A percentile compares a stretch with the other conserved stretches of the same genome.
These are phyloP conservation scores for Linum tenue DNA, from an alignment of 345 rosid species.

Conservation along the genomic window DNA sequence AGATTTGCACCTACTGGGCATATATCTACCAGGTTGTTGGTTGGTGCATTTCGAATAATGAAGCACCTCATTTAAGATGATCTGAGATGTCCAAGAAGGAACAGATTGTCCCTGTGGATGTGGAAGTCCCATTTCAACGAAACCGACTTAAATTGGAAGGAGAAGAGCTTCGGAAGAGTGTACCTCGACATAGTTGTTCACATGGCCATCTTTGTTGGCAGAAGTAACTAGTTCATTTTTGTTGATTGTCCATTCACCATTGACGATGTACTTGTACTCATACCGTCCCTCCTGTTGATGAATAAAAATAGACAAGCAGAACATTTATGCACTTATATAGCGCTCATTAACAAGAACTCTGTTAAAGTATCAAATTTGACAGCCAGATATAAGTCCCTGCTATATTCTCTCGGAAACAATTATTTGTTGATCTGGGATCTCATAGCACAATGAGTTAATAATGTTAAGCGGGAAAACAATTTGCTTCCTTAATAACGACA, in stretches of 20 bases:
- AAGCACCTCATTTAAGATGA: neutral
- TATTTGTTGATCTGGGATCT: no score
- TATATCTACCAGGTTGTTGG: neutral
- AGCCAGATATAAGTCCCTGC: no score
- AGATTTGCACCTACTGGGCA: neutral
- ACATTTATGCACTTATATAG: no score
- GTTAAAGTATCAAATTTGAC: no score
- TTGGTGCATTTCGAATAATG: neutral
- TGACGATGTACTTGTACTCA: slow-evolving; percentile 82
- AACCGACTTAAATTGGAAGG: neutral
- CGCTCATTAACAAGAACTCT: no score
- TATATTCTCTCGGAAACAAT: no score
- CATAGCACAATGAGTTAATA: no score
- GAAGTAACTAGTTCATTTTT: slow-evolving; percentile 42
- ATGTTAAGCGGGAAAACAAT: no score
- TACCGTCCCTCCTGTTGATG: slow-evolving; percentile 74
- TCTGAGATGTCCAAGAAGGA: neutral
- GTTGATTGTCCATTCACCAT: slow-evolving; percentile 73
- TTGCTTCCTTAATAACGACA: no score
- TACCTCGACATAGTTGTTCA: slow-evolving; percentile 67
- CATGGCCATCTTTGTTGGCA: slow-evolving; percentile 74
- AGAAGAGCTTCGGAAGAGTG: slow-evolving; percentile 10
- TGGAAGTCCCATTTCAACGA: neutral
- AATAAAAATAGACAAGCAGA: neutral
- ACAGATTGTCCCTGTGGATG: neutral